Conservation (phyloP, 345 rosid genomes). For the Linum usitatissimum region DNA sequence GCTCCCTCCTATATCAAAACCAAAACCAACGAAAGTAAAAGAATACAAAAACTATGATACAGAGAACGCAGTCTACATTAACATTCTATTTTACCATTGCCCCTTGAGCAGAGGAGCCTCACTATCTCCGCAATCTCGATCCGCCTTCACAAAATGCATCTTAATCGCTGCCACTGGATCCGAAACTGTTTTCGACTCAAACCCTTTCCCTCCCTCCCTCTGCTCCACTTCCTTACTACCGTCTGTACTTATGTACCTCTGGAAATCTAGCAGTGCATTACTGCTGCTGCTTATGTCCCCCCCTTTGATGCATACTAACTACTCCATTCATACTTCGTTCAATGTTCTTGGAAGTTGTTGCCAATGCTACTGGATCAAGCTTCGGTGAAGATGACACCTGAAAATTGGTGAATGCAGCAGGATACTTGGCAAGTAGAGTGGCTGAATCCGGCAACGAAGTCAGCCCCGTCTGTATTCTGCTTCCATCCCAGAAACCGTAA, state of each 20-base stretch:
- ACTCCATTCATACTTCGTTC: slow-evolving; percentile 27
- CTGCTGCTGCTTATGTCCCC: slow-evolving; percentile 18
- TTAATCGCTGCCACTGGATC: slow-evolving; percentile 61
- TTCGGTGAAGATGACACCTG: slow-evolving; percentile 21
- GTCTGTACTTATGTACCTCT: slow-evolving; percentile 30
- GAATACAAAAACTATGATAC: too few species aligned
- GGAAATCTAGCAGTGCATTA: slow-evolving; percentile 36
- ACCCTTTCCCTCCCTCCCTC: not conserved
- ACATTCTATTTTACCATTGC: not conserved
- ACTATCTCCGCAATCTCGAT: slow-evolving; percentile 51
- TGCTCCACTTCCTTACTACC: slow-evolving; percentile 21
- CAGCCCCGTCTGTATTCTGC: slow-evolving; percentile 60
- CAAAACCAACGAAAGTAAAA: too few species aligned
- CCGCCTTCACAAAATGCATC: slow-evolving; percentile 42
- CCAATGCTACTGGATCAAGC: slow-evolving; percentile 33
- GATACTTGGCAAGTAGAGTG: slow-evolving; percentile 54
- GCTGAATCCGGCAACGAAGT: slow-evolving; percentile 67
- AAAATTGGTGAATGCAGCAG: slow-evolving; percentile 50
- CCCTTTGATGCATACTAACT: slow-evolving; percentile 26
- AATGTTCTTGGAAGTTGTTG: slow-evolving; percentile 18
- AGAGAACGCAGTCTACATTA: not conserved
- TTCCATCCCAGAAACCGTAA: slow-evolving; percentile 86
- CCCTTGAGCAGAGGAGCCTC: not conserved
- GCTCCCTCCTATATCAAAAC: too few species aligned
- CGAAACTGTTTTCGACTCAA: slow-evolving; percentile 15